Evolutionary conservation across 2,329 filamentous ascomycete species (phyloP).

Genomic region (Pseudogymnoascus pannorum): DNA sequence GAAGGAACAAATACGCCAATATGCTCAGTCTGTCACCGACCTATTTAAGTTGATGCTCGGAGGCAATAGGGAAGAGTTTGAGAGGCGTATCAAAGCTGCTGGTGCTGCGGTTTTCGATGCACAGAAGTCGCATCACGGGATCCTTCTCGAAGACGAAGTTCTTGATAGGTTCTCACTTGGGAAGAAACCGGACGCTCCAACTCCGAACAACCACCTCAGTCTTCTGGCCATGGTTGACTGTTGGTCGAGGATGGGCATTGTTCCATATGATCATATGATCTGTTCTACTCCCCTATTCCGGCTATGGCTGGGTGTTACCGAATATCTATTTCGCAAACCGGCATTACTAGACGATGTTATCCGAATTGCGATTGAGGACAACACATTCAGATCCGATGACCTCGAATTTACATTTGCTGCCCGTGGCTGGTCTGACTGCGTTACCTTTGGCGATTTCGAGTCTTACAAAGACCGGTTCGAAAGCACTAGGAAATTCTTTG

Average conservation of each 20-base stretch:
- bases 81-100: conserved; percentile 68
- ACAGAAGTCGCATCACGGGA: conserved; percentile 49
- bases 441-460: conserved; percentile 84
- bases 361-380: conserved; percentile 78
- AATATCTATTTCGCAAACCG: conserved; percentile 84
- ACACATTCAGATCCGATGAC: conserved; percentile 89
- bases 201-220: conserved; percentile 89
- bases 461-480: conserved; percentile 89
- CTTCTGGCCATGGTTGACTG: conserved; percentile 96
- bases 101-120: conserved; percentile 62
- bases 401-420: conserved; percentile 97
- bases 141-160: conserved; percentile 71
- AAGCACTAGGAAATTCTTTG: conserved; percentile 84
- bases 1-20: conserved; percentile 86
- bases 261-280: conserved; percentile 99
- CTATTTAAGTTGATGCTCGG: conserved; percentile 96
- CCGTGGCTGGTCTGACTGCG: conserved; percentile 89
- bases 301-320: conserved; percentile 92
- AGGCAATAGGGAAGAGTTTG: conserved; percentile 69
- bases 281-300: conserved; percentile 97
- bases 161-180: conserved; percentile 85
- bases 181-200: conserved; percentile 44
- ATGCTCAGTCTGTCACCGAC: conserved; percentile 84
- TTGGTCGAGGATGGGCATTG: conserved; percentile 88
- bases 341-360: conserved; percentile 77